Conservation (phyloP, 2,329 filamentous ascomycete genomes). For the Aspergillus luchuensis region DNA sequence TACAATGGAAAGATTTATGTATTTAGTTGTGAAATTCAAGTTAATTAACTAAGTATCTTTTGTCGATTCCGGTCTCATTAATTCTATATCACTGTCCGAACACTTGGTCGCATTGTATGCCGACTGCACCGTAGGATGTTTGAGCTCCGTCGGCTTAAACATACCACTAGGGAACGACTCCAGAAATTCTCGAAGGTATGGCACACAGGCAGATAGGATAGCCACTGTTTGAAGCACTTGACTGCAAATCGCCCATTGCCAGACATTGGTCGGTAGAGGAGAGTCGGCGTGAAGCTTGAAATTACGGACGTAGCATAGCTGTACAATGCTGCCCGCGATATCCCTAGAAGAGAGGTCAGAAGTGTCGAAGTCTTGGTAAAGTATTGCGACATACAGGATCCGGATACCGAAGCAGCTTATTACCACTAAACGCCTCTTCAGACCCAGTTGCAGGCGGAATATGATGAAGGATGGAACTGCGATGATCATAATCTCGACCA, state of each 20-base stretch:
- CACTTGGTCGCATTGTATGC: not conserved
- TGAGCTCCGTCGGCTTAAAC: not conserved
- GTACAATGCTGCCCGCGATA: not conserved
- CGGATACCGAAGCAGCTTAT: constrained; percentile 8
- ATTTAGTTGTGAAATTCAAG: not conserved
- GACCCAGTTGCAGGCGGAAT: not conserved
- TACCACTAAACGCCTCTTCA: constrained; percentile 3
- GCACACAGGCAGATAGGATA: constrained; percentile 8
- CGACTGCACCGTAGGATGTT: not conserved
- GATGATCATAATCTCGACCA: not conserved
- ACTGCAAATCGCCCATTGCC: constrained; percentile 9
- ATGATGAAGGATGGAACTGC: not conserved
- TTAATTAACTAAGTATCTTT: not conserved
- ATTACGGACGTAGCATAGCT: not conserved
- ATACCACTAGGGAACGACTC: constrained; percentile 11
- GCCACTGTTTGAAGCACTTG: constrained; percentile 11
- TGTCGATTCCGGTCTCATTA: not conserved
- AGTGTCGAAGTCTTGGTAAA: too few relatives aligned
- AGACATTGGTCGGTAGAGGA: not conserved
- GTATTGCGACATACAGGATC: not conserved
- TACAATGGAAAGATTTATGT: not conserved
- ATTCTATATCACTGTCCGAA: not conserved
- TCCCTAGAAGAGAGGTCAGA: not conserved
- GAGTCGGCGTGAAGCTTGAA: not conserved
- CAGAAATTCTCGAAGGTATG: constrained; percentile 12